Evolutionary conservation across 1,284 basidiomycete species (phyloP).

Genomic region (Malassezia caprae): DNA sequence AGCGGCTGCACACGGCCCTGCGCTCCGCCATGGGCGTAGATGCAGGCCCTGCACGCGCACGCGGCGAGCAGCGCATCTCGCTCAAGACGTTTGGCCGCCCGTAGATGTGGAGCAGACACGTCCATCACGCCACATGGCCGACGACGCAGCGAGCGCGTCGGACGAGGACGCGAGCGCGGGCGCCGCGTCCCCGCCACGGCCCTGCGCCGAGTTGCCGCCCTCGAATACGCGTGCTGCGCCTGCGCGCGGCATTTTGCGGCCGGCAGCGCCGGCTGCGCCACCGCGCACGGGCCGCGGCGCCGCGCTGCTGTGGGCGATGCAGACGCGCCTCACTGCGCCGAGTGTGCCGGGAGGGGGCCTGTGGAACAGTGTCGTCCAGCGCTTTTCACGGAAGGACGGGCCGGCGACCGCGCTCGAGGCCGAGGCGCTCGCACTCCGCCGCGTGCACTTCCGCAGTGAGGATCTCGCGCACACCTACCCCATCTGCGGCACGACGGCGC

Average conservation of each 20-base stretch:
- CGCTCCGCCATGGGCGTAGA: conserved; percentile 4
- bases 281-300: conserved; percentile 4
- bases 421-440: conserved; percentile 16
- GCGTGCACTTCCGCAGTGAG: conserved; percentile 42
- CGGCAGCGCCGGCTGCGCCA: conserved; percentile 25
- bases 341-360: neutral
- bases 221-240: neutral
- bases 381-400: neutral
- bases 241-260: conserved; percentile 33
- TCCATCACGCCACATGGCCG: neutral
- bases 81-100: conserved; percentile 13
- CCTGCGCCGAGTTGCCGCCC: neutral
- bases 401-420: neutral
- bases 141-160: neutral
- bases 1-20: conserved; percentile 3
- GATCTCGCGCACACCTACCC: conserved; percentile 44
- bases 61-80: conserved; percentile 3
- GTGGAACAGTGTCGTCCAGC: neutral
- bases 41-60: neutral
- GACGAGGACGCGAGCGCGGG: neutral
- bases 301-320: neutral
- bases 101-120: neutral
- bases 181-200: neutral
- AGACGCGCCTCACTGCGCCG: neutral
- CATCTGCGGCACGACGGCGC: conserved; percentile 32